Evolutionary conservation across 2,329 filamentous ascomycete species (phyloP).

Genomic region (Neophaeococcomyces aloes): DNA sequence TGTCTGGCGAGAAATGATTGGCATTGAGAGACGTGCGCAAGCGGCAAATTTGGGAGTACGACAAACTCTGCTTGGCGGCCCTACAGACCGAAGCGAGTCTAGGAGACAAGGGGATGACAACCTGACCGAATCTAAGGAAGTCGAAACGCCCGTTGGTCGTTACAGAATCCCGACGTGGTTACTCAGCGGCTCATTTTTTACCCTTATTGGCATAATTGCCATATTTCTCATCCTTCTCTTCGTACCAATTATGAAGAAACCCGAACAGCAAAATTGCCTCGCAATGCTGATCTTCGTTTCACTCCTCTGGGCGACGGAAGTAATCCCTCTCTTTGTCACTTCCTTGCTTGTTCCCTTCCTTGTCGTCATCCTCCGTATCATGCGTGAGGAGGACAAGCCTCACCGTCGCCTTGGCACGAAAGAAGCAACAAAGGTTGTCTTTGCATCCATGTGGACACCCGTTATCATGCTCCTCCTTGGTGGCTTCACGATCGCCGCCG

Average conservation of each 20-base stretch:
- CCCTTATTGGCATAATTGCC: slow-evolving; percentile 57
- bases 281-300: slow-evolving; percentile 90
- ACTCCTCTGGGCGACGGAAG: slow-evolving; percentile 92
- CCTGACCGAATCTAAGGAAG: slow-evolving; percentile 50
- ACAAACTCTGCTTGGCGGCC: slow-evolving; percentile 67
- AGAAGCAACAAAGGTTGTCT: slow-evolving; percentile 71
- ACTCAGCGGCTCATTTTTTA: slow-evolving; percentile 69
- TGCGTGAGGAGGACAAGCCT: slow-evolving; percentile 63
- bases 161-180: slow-evolving; percentile 72
- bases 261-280: slow-evolving; percentile 91
- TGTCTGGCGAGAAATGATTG: slow-evolving; percentile 98
- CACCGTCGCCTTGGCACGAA: slow-evolving; percentile 65
- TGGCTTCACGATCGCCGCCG: slow-evolving; percentile 90
- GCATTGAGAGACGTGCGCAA: slow-evolving; percentile 88
- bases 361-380: slow-evolving; percentile 74
- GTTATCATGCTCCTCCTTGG: slow-evolving; percentile 97
- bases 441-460: slow-evolving; percentile 96
- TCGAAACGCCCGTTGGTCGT: slow-evolving; percentile 69
- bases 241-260: slow-evolving; percentile 70
- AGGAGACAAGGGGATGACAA: slow-evolving; percentile 74
- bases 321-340: slow-evolving; percentile 93
- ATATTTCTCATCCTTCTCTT: slow-evolving; percentile 66
- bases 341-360: slow-evolving; percentile 89
- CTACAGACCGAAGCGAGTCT: slow-evolving; percentile 55
- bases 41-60: slow-evolving; percentile 77